A percentile compares a stretch with the other conserved stretches of the same genome.
These are phyloP conservation scores for Suillus clintonianus DNA, from an alignment of 768 basidiomycete genomes.

Conservation along the genomic window DNA sequence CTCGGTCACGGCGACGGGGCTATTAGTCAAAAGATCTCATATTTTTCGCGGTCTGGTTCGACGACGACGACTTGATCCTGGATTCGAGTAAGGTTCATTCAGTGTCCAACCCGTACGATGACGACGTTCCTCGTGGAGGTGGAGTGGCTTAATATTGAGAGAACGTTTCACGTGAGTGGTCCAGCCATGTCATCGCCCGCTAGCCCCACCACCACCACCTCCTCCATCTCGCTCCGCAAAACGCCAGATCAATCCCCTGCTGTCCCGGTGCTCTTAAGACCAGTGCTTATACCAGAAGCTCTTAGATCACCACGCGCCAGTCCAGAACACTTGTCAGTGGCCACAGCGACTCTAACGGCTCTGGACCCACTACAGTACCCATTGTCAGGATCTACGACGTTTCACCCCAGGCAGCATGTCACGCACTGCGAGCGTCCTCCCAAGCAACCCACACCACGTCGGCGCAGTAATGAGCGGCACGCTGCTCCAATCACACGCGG, in stretches of 20 bases:
- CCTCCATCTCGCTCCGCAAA: constrained; percentile 46
- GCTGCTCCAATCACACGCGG: constrained; percentile 66
- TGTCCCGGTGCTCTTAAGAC: constrained; percentile 52
- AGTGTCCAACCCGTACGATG: no score
- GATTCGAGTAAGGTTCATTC: background rate
- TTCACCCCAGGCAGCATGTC: constrained; percentile 58
- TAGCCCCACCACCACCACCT: constrained; percentile 63
- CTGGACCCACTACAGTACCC: constrained; percentile 52
- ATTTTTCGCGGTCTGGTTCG: background rate
- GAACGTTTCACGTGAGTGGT: no score
- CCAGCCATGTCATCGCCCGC: no score
- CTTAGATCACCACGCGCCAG: constrained; percentile 22
- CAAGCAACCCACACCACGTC: constrained; percentile 63
- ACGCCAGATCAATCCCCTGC: constrained; percentile 38
- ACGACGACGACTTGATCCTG: no score
- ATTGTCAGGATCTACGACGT: constrained; percentile 82
- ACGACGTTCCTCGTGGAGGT: no score
- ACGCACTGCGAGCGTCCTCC: constrained; percentile 38
- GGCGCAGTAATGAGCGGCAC: constrained; percentile 86
- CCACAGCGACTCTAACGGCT: constrained; percentile 45
- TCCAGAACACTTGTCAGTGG: constrained; percentile 15
- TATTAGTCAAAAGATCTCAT: no score
- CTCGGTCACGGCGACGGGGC: background rate
- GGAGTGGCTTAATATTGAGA: no score
- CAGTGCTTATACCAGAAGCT: constrained; percentile 43